phyloP scores from a whole-genome alignment of 495 filamentous ascomycete species.

The Ascodesmis nigricans region DNA sequence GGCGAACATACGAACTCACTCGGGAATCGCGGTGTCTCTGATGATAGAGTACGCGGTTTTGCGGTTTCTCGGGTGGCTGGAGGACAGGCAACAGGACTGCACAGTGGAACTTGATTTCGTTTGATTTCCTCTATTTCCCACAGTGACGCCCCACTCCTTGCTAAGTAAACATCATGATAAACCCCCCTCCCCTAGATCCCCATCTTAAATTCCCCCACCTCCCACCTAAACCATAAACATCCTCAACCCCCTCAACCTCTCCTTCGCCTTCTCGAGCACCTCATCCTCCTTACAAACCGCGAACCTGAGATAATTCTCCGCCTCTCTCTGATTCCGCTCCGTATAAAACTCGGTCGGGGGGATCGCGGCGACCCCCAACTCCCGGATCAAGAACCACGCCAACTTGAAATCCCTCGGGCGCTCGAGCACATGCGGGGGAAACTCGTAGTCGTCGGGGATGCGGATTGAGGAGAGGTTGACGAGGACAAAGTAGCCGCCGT shows the following conservation, averaged over 20 bases:
- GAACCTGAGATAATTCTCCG: constrained; percentile 81
- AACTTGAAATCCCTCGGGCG: constrained; percentile 84
- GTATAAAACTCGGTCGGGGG: constrained; percentile 96
- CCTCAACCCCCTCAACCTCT: constrained; percentile 65
- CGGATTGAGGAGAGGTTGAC: constrained; percentile 74
- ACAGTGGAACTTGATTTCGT: no score
- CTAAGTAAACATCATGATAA: no score
- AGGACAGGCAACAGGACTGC: no score
- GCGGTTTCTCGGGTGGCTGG: no score
- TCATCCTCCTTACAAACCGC: constrained; percentile 93
- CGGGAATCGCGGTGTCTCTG: no score
- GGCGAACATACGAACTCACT: no score
- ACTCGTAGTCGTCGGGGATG: constrained; percentile 58
- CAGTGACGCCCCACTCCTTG: no score
- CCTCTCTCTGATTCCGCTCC: constrained; percentile 54
- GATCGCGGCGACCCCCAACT: constrained; percentile 86
- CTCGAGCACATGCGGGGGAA: constrained; percentile 67
- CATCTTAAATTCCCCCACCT: background rate
- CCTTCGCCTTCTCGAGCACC: constrained; percentile 73
- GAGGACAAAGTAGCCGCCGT: constrained; percentile 27
- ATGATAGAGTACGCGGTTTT: no score
- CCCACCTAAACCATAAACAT: constrained; percentile 13
- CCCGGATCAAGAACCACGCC: constrained; percentile 87
- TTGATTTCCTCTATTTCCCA: no score
- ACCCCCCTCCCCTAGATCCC: no score